Base-by-base conservation (phyloP, 1,284 basidiomycete genomes). In the Leccinum pallidistipes region DNA sequence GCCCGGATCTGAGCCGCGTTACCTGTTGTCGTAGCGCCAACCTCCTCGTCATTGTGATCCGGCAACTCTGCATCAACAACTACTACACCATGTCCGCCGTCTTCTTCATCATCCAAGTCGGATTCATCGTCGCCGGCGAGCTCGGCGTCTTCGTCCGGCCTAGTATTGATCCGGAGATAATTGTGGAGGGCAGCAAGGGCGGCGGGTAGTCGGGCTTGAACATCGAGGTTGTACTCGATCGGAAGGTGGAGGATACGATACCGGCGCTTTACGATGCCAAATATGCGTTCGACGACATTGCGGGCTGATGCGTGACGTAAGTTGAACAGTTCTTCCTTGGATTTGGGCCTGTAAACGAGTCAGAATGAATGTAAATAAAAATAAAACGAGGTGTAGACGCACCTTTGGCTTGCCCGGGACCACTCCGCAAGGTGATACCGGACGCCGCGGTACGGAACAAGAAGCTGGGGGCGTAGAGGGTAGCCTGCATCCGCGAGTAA, bases 201-300 rank as follows among this genome's bases (percentile, higher is more conserved):
- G 8, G 68, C 58, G 9, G 72, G 64, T 36, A 79, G 66, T 12
- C 45, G 34, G 21, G 21, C 21, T 24, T 24, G 21, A 24, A 24
- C 3, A 3, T 24, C 21, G 3, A 77, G 64, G 10, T 53, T 40
- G 62, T 73, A 78, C 18, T 77, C 60, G 2, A 70, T 68, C 10
- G 69, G 58, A 5, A 59, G 16, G 0, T 52, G 59, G 11, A 78
- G 66, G 31, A 81, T 66, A 3, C 51, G 45, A 58, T 71, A 80
- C 14, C 65, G 64, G 3, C 60, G 55, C 64, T 83, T 81, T 40
- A 78, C 16, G 10, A 80, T 69, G n/a, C 79, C 78, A 74, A 83
- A 82, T 3, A 78, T 74, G 0, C 67, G 68, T 62, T 82, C 77
- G 62, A 81, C 67, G 4, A 79, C 72, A 71, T 82, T 81, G 0